These are phyloP conservation scores for Trypethelium eluteriae DNA, from an alignment of 495 filamentous ascomycete species.

Conservation along the genomic window DNA sequence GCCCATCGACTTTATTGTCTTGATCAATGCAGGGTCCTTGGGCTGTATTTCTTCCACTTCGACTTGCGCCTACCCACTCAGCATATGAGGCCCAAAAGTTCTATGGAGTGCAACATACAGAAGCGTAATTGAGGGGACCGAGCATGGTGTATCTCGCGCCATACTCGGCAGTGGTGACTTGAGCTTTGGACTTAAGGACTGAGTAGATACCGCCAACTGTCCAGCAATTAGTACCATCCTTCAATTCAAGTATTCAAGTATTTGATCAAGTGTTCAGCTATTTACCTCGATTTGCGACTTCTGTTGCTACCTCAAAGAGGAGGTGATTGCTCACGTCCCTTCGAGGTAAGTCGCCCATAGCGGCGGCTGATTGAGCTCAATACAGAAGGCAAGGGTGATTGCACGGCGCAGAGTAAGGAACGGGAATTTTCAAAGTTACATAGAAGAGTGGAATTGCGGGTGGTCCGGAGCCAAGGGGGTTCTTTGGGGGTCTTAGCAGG, in stretches of 20 bases:
- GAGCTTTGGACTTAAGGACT: conserved; percentile 96
- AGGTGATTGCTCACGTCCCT: conserved; percentile 71
- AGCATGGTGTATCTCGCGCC: conserved; percentile 93
- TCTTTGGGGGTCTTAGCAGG: neutral
- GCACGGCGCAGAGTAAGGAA: neutral
- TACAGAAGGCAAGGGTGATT: neutral
- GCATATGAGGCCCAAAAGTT: conserved; percentile 3
- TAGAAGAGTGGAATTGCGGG: neutral
- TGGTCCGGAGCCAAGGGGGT: neutral
- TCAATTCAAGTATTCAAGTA: neutral
- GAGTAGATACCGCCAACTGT: conserved; percentile 97
- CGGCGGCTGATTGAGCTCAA: conserved; percentile 13
- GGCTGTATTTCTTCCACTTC: conserved; percentile 91
- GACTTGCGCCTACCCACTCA: conserved; percentile 61
- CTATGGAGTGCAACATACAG: conserved; percentile 46
- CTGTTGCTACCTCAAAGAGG: conserved; percentile 92
- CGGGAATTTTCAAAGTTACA: neutral
- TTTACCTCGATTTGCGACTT: conserved; percentile 90
- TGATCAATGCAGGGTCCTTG: conserved; percentile 66
- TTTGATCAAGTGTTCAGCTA: neutral
- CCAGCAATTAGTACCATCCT: conserved; percentile 2
- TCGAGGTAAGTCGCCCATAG: conserved; percentile 40
- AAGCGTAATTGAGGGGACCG: conserved; percentile 84
- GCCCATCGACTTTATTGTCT: conserved; percentile 82
- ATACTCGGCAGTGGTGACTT: conserved; percentile 97